Conservation (phyloP, 2,329 filamentous ascomycete species). For the Rhynchosporium agropyri region DNA sequence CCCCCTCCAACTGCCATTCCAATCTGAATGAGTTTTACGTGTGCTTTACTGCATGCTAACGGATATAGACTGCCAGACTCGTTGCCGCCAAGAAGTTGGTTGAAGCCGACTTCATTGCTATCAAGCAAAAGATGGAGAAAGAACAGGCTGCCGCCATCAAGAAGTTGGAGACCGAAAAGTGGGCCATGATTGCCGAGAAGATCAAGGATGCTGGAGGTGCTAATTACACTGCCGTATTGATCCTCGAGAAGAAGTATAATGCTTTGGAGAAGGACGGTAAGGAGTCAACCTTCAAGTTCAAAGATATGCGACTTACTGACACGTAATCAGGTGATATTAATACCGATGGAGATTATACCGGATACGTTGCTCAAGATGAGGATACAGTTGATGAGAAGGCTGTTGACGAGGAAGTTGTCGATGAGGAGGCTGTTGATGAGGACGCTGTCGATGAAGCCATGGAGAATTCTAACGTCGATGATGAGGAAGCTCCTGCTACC, state of each 20-base stretch:
- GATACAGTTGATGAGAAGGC: conserved; percentile 6
- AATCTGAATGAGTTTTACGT: no score
- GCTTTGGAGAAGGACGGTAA: conserved; percentile 19
- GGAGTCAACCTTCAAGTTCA: neutral
- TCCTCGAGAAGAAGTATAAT: conserved; percentile 22
- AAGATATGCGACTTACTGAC: neutral
- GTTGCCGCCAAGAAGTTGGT: conserved; percentile 15
- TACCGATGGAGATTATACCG: neutral
- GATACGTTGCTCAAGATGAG: neutral
- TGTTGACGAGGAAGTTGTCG: conserved; percentile 16
- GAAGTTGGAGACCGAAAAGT: conserved; percentile 20
- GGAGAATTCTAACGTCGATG: conserved; percentile 6
- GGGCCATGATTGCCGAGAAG: conserved; percentile 19
- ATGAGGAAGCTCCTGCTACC: conserved; percentile 3
- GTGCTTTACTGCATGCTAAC: neutral
- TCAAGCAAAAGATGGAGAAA: conserved; percentile 2
- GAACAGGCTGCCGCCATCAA: conserved; percentile 10
- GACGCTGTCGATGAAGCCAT: conserved; percentile 9
- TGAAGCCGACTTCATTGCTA: conserved; percentile 4
- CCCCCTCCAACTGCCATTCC: neutral
- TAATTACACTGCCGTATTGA: conserved; percentile 14
- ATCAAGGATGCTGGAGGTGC: conserved; percentile 15
- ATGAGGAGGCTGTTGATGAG: neutral
- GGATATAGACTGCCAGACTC: conserved; percentile 19
- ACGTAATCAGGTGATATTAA: neutral